Percentiles rank a stretch among this genome's conserved stretches.
These are phyloP conservation scores for Nemania sp. DNA, from an alignment of 2,329 filamentous ascomycete genomes.

Conservation along the genomic window DNA sequence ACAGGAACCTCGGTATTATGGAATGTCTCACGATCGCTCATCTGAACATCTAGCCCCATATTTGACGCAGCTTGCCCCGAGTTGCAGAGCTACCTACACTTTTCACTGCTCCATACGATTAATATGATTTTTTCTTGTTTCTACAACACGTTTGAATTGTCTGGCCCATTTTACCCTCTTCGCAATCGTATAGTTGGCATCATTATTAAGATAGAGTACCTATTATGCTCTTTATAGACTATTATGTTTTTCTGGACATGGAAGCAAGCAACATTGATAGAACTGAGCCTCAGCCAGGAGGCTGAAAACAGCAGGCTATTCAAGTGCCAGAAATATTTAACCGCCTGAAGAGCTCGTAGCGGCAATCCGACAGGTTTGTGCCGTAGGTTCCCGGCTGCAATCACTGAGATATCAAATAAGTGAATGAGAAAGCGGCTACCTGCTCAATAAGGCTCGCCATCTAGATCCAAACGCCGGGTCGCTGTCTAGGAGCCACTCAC, in stretches of 20 bases:
- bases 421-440: conserved; percentile 13
- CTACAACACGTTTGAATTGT: conserved; percentile 8
- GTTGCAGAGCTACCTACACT: conserved; percentile 31
- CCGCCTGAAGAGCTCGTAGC: not conserved
- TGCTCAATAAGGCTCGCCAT: conserved; percentile 21
- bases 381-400: conserved; percentile 23
- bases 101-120: conserved; percentile 29
- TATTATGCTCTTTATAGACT: not conserved
- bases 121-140: conserved; percentile 12
- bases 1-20: conserved; percentile 1
- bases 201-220: not conserved
- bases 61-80: conserved; percentile 39
- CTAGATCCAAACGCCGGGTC: conserved; percentile 10
- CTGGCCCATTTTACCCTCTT: conserved; percentile 37
- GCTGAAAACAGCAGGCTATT: not conserved
- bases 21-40: conserved; percentile 14
- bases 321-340: not conserved
- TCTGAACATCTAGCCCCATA: conserved; percentile 8
- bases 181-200: conserved; percentile 8
- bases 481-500: not conserved
- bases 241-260: not conserved
- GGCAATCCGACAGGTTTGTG: conserved; percentile 12
- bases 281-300: not conserved
- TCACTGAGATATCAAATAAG: conserved; percentile 13
- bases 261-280: not conserved